Base-by-base conservation (phyloP, 345 rosid species). In the Melaleuca quinquenervia region DNA sequence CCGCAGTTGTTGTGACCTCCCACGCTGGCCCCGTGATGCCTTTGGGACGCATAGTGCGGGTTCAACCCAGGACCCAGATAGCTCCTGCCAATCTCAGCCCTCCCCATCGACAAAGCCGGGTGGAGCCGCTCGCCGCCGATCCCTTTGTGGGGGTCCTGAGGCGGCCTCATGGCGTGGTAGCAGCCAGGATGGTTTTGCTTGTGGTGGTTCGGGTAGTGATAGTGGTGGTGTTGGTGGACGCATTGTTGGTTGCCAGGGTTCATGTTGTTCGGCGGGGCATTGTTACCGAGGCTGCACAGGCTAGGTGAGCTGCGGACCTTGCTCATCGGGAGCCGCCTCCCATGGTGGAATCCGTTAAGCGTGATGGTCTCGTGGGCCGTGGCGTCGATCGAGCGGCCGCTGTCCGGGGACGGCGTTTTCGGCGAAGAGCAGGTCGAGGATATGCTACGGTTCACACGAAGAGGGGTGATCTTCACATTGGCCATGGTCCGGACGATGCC, bases 261-360 rank as follows among this genome's bases (percentile, higher is more conserved):
- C n/a, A n/a, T 86, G 82, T 18, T 86, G 55, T 83, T 87, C 50
- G 83, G 87, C 20, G 29, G 88, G 32, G 82, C n/a, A 50, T 32
- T 84, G 84, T 85, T 85, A 13, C 52, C 86, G 32, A 92, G 91
- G 80, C 86, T 90, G 86, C 87, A 88, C 8, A 96, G 94, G 88
- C 90, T 92, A 5, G 98, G 98, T 22, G 96, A 93, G 86, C 99
- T 96, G 2, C 84, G 90, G n/a, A 95, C 98, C 90, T 82, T 94
- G 85, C 87, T 94, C 94, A 96, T 85, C 0, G 90, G 84, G 87
- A 85, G 87, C 84, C 90, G 85, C 21, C 87, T 89, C 20, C 51
- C 84, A 2, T 85, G 92, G 86, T 83, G 91, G 87, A 84, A 85
- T 26, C 84, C 86, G 82, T 50, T 80, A 22, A 75, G 7, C 13